These are phyloP conservation scores for Blastobotrys indianensis DNA, from an alignment of 1,139 yeast species.

Conservation along the genomic window DNA sequence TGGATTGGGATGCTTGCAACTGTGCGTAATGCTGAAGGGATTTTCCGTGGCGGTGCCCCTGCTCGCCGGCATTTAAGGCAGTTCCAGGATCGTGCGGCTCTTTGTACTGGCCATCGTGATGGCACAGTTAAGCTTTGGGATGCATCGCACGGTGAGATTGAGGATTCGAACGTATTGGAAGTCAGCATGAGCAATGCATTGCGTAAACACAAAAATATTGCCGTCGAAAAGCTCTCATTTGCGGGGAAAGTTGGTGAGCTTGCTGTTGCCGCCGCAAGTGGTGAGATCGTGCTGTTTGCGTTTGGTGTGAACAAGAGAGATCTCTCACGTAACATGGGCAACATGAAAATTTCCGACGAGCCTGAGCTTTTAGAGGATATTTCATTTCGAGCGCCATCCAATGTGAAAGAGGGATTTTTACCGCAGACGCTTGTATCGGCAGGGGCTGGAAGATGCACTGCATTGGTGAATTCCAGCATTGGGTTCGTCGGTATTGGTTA, in stretches of 20 bases:
- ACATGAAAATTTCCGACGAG: conserved; percentile 10
- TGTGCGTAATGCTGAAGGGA: conserved; percentile 32
- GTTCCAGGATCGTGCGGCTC: conserved; percentile 55
- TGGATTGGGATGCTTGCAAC: conserved; percentile 71
- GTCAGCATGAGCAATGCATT: conserved; percentile 47
- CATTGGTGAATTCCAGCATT: conserved; percentile 61
- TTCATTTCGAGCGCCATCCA: conserved; percentile 40
- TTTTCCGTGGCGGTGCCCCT: conserved; percentile 74
- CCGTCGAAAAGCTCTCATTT: conserved; percentile 58
- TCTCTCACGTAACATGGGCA: conserved; percentile 11
- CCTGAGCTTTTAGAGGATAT: conserved; percentile 26
- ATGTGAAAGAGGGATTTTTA: conserved; percentile 57
- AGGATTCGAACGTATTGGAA: conserved; percentile 55
- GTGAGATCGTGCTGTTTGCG: conserved; percentile 71
- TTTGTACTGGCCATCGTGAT: conserved; percentile 75
- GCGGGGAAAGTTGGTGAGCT: conserved; percentile 76
- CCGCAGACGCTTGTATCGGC: conserved; percentile 57
- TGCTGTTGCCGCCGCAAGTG: conserved; percentile 60
- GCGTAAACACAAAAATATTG: conserved; percentile 39
- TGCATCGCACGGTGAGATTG: conserved; percentile 67
- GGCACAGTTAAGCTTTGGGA: conserved; percentile 80
- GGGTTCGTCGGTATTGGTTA: conserved; percentile 87
- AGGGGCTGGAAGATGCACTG: conserved; percentile 44
- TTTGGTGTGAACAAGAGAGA: conserved; percentile 48
- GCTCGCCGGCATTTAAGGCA: conserved; percentile 49